Evolutionary conservation across 1,139 yeast species (phyloP).

Genomic region (Protomyces gravidus): DNA sequence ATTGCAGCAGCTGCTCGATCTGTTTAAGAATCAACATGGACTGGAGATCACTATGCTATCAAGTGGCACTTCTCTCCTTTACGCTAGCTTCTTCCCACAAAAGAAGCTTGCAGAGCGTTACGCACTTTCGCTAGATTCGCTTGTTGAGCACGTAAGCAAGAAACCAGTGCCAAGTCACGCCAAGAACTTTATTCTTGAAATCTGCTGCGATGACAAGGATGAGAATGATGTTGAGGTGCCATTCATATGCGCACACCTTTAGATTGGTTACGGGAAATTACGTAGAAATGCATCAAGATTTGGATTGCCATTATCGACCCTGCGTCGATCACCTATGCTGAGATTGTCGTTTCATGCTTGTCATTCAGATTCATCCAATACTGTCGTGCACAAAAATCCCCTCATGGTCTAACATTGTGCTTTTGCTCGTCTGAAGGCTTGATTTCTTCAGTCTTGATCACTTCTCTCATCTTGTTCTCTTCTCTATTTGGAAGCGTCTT

Average conservation of each 20-base stretch:
- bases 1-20: slow-evolving; percentile 66
- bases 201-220: slow-evolving; percentile 83
- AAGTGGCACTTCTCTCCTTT: slow-evolving; percentile 79
- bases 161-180: slow-evolving; percentile 74
- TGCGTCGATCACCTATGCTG: too few species aligned
- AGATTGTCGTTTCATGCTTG: too few species aligned
- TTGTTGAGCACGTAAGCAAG: slow-evolving; percentile 77
- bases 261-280: too few species aligned
- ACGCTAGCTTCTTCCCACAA: slow-evolving; percentile 91
- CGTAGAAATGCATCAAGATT: not conserved
- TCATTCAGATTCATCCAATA: too few species aligned
- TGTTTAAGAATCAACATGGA: slow-evolving; percentile 76
- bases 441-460: too few species aligned
- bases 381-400: too few species aligned
- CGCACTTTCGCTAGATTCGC: slow-evolving; percentile 60
- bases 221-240: slow-evolving; percentile 97
- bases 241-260: slow-evolving; percentile 47
- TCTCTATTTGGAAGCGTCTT: too few species aligned
- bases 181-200: slow-evolving; percentile 74
- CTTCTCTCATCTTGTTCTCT: too few species aligned
- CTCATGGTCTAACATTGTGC: too few species aligned
- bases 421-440: too few species aligned
- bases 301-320: too few species aligned
- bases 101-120: slow-evolving; percentile 79
- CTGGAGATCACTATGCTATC: slow-evolving; percentile 87